Conservation (phyloP, 371 early-diverging fungal genomes). For the Actinomortierella wolfii region DNA sequence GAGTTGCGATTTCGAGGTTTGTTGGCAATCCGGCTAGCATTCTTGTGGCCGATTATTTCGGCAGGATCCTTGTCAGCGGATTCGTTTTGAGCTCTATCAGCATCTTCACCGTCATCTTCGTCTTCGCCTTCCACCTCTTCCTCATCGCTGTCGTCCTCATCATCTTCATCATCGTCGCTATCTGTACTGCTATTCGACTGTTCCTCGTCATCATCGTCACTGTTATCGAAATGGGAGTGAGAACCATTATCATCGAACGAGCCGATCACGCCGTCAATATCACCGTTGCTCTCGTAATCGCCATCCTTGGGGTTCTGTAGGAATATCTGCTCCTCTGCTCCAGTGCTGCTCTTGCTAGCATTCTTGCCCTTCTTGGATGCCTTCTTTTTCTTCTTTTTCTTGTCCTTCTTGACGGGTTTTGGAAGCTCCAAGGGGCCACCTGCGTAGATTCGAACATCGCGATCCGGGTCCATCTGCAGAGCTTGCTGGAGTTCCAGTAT, state of each 20-base stretch:
- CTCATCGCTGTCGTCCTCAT: slow-evolving; percentile 11
- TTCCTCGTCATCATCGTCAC: slow-evolving; percentile 14
- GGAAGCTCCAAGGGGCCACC: slow-evolving; percentile 31
- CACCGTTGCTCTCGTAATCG: slow-evolving; percentile 15
- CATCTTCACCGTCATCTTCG: slow-evolving; percentile 4
- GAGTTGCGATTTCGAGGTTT: slow-evolving; percentile 44
- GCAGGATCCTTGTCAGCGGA: neutral
- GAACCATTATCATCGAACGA: slow-evolving; percentile 13
- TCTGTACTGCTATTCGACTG: slow-evolving; percentile 17
- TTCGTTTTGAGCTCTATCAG: slow-evolving; percentile 1
- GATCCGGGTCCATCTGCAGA: slow-evolving; percentile 34
- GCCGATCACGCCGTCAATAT: slow-evolving; percentile 2
- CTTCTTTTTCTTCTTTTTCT: slow-evolving; percentile 13
- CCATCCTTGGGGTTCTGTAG: slow-evolving; percentile 36
- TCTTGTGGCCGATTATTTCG: slow-evolving; percentile 6
- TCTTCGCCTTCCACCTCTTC: neutral
- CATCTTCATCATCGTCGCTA: slow-evolving; percentile 15
- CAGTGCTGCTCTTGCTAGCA: slow-evolving; percentile 3
- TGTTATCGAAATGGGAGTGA: slow-evolving; percentile 6
- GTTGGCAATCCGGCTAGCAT: slow-evolving; percentile 24
- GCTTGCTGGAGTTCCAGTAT: slow-evolving; percentile 8
- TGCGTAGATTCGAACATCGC: slow-evolving; percentile 38
- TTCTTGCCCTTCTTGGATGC: slow-evolving; percentile 2
- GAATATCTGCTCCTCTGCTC: slow-evolving; percentile 14
- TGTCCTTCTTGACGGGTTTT: slow-evolving; percentile 29